phyloP scores from a whole-genome alignment of 345 rosid species.

The Brassica napus region DNA sequence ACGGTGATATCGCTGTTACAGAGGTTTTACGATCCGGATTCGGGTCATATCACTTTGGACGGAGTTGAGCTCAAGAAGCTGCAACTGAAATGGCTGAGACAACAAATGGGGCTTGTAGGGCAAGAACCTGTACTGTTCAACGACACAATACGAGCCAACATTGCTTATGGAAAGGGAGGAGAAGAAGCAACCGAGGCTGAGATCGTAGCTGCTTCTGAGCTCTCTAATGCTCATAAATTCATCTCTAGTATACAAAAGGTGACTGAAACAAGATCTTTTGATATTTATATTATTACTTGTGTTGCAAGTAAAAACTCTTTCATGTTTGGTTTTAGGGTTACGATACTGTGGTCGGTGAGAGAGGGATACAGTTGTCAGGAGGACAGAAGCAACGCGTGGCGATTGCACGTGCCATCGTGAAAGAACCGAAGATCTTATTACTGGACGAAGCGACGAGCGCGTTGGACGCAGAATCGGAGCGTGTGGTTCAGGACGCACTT shows the following conservation, averaged over 20 bases:
- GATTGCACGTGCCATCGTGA: neutral
- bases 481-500: neutral
- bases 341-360: neutral
- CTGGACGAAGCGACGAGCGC: neutral
- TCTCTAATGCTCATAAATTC: neutral
- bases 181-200: neutral
- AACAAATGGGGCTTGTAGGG: neutral
- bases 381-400: neutral
- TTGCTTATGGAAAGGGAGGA: neutral
- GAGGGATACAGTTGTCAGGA: neutral
- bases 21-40: neutral
- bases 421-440: neutral
- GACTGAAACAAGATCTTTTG: neutral
- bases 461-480: neutral
- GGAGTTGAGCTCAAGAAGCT: neutral
- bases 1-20: neutral
- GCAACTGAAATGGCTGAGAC: neutral
- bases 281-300: neutral
- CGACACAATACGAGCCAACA: neutral
- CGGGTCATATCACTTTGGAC: neutral
- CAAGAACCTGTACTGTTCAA: neutral
- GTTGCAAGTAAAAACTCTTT: neutral
- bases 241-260: neutral
- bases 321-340: neutral
- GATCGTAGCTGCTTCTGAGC: neutral